These are phyloP conservation scores for Iris macrosiphon DNA, from an alignment of 106 monocot genomes.

Conservation along the genomic window DNA sequence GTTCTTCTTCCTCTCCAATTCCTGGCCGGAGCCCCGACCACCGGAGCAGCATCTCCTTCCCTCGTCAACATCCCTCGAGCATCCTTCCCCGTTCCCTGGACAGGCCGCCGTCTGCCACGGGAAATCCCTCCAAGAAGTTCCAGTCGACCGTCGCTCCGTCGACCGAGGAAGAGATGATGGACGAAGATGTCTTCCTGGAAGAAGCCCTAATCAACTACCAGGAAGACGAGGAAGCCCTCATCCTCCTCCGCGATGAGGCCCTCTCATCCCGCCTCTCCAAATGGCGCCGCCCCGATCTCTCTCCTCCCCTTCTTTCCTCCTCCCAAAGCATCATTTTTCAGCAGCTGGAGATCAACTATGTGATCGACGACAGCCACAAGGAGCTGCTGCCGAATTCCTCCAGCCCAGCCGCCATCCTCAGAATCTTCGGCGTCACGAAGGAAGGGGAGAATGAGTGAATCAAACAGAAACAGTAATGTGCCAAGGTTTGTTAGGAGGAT, in stretches of 20 bases:
- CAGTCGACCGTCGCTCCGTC: constrained; percentile 16
- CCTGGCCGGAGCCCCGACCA: no score
- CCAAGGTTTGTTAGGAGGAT: constrained; percentile 65
- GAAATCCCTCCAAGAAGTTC: constrained; percentile 47
- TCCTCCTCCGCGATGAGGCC: constrained; percentile 61
- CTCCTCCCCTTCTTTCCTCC: constrained; percentile 29
- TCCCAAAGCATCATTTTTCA: constrained; percentile 85
- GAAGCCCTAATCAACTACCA: constrained; percentile 58
- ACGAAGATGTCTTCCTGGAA: constrained; percentile 93
- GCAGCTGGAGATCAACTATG: constrained; percentile 97
- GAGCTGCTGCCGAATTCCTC: constrained; percentile 56
- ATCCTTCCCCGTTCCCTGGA: no score
- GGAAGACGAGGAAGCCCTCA: constrained; percentile 71
- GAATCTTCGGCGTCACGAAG: constrained; percentile 93
- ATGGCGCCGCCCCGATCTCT: constrained; percentile 79
- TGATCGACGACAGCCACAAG: constrained; percentile 78
- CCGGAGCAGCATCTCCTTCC: no score
- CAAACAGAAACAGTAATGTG: constrained; percentile 86
- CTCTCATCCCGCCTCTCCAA: constrained; percentile 63
- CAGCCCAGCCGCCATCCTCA: constrained; percentile 81
- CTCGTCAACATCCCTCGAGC: no score
- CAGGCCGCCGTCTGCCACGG: constrained; percentile 14
- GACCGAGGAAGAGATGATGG: constrained; percentile 98
- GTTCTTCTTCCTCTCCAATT: no score
- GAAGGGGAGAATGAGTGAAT: constrained; percentile 94